Conservation (phyloP, 2,329 filamentous ascomycete species). For the Fusarium sp. region DNA sequence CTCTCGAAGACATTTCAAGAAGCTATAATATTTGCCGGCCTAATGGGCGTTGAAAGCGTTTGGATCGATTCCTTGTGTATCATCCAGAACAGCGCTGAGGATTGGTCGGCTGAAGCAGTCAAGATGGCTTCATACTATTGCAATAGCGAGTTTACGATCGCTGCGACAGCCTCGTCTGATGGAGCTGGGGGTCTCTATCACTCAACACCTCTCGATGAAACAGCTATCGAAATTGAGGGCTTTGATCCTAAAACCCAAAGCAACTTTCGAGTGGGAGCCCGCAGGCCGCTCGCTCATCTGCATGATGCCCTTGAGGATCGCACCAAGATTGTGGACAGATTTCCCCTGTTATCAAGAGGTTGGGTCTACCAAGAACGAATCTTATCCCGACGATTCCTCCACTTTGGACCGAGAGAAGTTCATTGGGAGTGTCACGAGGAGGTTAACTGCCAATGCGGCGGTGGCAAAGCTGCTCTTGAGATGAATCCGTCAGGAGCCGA, state of each 20-base stretch:
- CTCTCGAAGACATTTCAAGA: conserved; percentile 15
- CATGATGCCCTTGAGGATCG: conserved; percentile 5
- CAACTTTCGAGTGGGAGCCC: background rate
- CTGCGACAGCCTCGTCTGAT: conserved; percentile 1
- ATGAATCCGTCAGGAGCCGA: conserved; percentile 1
- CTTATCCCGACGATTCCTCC: conserved; percentile 1
- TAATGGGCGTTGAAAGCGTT: background rate
- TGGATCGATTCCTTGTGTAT: conserved; percentile 20
- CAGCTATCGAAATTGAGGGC: background rate
- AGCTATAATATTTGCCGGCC: background rate
- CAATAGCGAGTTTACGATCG: conserved; percentile 11
- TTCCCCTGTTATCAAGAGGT: conserved; percentile 8
- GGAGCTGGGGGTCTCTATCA: conserved; percentile 7
- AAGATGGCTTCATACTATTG: conserved; percentile 18
- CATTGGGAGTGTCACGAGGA: conserved; percentile 16
- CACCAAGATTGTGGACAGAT: background rate
- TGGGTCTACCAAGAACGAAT: conserved; percentile 18
- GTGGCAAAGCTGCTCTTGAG: conserved; percentile 1
- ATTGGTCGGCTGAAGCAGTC: conserved; percentile 2
- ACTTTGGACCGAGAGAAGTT: conserved; percentile 7
- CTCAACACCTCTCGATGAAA: background rate
- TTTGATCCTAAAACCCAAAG: background rate
- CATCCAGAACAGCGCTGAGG: conserved; percentile 6
- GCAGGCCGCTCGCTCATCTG: background rate
- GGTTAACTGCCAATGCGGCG: conserved; percentile 8